Evolutionary conservation across 371 early-diverging fungal genomes (phyloP).

Genomic region (Umbelopsis sp.): DNA sequence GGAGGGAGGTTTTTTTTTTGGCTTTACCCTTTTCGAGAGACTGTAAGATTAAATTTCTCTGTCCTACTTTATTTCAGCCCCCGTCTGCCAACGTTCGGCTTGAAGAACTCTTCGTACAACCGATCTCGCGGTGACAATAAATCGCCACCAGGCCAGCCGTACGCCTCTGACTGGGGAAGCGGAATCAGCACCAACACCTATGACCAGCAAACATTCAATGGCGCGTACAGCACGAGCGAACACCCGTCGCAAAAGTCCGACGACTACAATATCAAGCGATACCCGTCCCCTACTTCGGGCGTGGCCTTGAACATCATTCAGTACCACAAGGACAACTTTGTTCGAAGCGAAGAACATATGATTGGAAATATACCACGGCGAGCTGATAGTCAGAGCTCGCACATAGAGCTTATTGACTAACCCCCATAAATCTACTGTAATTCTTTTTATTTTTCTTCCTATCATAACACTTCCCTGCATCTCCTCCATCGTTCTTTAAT

Average conservation of each 20-base stretch:
- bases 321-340: conserved; percentile 12
- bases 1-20: background rate
- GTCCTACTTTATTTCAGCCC: background rate
- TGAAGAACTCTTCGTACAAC: background rate
- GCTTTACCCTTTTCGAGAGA: no score
- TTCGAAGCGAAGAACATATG: conserved; percentile 12
- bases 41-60: background rate
- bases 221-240: background rate
- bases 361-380: conserved; percentile 16
- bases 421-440: no score
- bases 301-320: conserved; percentile 8
- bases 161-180: background rate
- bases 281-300: background rate
- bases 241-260: background rate
- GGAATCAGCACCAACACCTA: background rate
- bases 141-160: background rate
- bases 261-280: background rate
- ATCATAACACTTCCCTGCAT: no score
- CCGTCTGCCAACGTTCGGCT: background rate
- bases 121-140: background rate
- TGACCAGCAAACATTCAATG: background rate
- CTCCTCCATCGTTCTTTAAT: no score
- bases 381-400: conserved; percentile 8
- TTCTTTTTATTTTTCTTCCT: no score
- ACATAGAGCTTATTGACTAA: conserved; percentile 2